Conservation (phyloP, 331 rosid species). For the Pyracantha coccinea region DNA sequence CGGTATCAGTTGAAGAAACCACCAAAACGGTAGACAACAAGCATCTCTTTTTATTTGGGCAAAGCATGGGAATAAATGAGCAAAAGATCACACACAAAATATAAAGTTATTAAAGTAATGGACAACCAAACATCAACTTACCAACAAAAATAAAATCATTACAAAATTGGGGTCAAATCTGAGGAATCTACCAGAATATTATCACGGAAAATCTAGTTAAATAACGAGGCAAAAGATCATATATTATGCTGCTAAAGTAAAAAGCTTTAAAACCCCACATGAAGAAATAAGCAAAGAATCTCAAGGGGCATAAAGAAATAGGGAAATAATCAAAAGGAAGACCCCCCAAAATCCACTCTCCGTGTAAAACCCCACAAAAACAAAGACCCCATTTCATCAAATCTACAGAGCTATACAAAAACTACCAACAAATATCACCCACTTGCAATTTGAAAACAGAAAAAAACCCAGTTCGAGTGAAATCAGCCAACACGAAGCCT, state of each 20-base stretch:
- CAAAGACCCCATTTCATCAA: constrained; percentile 35
- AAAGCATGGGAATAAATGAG: constrained; percentile 59
- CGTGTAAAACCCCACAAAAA: constrained; percentile 63
- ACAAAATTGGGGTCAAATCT: constrained; percentile 45
- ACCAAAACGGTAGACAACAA: constrained; percentile 90
- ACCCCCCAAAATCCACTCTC: constrained; percentile 77
- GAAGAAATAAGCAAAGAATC: constrained; percentile 14
- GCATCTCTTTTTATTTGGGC: constrained; percentile 58
- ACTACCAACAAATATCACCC: neutral
- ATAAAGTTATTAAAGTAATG: constrained; percentile 21
- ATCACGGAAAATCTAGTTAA: constrained; percentile 47
- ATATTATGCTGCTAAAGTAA: constrained; percentile 23
- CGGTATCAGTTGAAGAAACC: constrained; percentile 82
- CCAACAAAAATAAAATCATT: constrained; percentile 41
- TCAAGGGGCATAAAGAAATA: constrained; percentile 30
- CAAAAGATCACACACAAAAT: constrained; percentile 29
- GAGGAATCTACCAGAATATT: constrained; percentile 69
- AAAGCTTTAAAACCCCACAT: constrained; percentile 43
- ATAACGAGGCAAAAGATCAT: constrained; percentile 46
- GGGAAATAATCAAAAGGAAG: constrained; percentile 35
- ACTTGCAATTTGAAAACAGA: neutral
- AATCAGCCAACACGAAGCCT: constrained; percentile 14
- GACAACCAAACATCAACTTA: constrained; percentile 56
- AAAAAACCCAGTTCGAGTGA: constrained; percentile 2
- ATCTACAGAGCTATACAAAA: constrained; percentile 2